Conservation (phyloP, 176 grass and related monocot species). For the Phoenix dactylifera region DNA sequence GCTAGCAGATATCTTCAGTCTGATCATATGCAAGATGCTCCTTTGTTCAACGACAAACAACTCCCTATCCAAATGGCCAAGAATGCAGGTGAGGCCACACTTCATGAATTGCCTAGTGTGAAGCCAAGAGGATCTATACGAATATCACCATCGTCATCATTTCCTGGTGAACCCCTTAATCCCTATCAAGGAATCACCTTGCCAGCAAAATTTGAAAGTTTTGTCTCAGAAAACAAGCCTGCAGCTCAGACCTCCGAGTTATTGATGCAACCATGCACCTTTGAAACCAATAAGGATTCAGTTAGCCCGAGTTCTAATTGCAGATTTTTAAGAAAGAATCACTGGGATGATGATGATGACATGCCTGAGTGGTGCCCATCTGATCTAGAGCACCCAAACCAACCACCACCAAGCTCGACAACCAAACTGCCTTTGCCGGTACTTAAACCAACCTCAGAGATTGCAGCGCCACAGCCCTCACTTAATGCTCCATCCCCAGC, state of each 20-base stretch:
- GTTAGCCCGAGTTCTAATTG: background rate
- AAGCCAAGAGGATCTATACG: background rate
- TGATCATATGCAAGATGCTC: background rate
- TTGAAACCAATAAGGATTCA: background rate
- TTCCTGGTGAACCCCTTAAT: background rate
- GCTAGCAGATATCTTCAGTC: background rate
- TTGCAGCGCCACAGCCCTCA: background rate
- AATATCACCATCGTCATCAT: background rate
- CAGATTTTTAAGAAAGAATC: conserved; percentile 2
- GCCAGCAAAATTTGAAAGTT: conserved; percentile 4
- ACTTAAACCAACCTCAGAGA: background rate
- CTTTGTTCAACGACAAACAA: conserved; percentile 2
- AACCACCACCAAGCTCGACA: background rate
- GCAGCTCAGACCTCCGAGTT: too few relatives aligned
- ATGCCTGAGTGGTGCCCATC: conserved; percentile 25
- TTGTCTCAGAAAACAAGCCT: background rate
- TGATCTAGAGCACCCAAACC: background rate
- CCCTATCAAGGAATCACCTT: background rate
- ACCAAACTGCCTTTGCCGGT: conserved; percentile 4
- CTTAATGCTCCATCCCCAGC: background rate
- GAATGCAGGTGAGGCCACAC: background rate
- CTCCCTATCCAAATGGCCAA: background rate
- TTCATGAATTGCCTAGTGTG: background rate
- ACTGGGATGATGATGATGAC: conserved; percentile 20
- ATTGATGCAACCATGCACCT: too few relatives aligned